phyloP scores from a whole-genome alignment of 768 basidiomycete genomes.

The Rhizopogon salebrosus region DNA sequence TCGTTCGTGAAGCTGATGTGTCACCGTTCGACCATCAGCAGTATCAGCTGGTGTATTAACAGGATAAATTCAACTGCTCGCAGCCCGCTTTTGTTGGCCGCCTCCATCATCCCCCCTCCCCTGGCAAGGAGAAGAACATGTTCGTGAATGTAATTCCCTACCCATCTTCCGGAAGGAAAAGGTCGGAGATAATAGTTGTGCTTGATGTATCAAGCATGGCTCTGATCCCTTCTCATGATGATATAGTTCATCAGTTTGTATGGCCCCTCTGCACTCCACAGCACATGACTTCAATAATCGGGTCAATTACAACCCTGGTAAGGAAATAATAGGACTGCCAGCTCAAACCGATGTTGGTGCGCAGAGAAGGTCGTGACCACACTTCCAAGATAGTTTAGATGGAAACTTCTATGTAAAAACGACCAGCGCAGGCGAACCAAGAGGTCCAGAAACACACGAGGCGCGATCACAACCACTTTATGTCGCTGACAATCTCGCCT shows the following conservation, averaged over 20 bases:
- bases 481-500: no score
- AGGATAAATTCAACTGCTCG: constrained; percentile 3
- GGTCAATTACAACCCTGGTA: no score
- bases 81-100: constrained; percentile 10
- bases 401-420: background rate
- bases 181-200: constrained; percentile 16
- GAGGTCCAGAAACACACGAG: background rate
- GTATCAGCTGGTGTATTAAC: constrained; percentile 39
- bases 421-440: background rate
- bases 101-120: constrained; percentile 6
- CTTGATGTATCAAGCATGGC: background rate
- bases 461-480: background rate
- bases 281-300: no score
- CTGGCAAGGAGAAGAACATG: constrained; percentile 37
- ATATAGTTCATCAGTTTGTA: no score
- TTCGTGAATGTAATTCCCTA: constrained; percentile 58
- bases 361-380: no score
- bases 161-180: constrained; percentile 54
- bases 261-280: no score
- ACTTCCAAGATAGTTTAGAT: background rate
- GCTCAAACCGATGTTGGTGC: no score
- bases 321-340: no score
- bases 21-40: constrained; percentile 14
- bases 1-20: background rate
- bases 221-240: background rate